These are phyloP conservation scores for Mortierella sp. DNA, from an alignment of 371 early-diverging fungal genomes.

Conservation along the genomic window DNA sequence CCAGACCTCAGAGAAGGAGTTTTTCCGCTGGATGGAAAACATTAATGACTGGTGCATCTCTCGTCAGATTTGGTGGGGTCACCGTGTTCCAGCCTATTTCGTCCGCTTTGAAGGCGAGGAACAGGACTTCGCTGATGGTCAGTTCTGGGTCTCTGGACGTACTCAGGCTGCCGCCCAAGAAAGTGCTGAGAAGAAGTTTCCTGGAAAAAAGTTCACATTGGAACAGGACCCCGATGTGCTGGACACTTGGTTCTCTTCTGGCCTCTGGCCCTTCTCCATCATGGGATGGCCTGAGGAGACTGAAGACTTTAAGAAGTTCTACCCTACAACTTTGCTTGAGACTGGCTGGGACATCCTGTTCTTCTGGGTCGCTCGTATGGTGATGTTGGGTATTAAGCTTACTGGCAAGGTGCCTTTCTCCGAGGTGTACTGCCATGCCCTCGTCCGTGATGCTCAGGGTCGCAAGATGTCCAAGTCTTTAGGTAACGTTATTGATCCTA, in stretches of 20 bases:
- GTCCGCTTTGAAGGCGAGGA: conserved; percentile 78
- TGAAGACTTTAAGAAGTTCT: conserved; percentile 88
- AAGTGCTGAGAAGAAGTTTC: conserved; percentile 82
- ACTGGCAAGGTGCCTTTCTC: conserved; percentile 97
- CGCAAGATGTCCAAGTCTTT: conserved; percentile 99
- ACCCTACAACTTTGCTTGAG: conserved; percentile 96
- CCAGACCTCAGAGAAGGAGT: conserved; percentile 91
- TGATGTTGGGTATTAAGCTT: conserved; percentile 97
- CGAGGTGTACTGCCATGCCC: conserved; percentile 97
- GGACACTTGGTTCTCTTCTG: conserved; percentile 99
- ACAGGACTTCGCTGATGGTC: conserved; percentile 68
- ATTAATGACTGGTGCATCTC: conserved; percentile 99
- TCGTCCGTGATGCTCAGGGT: conserved; percentile 99
- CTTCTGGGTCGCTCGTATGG: conserved; percentile 99
- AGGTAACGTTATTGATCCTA: conserved; percentile 99
- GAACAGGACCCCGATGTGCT: conserved; percentile 98
- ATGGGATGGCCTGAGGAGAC: conserved; percentile 95
- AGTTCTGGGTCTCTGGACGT: conserved; percentile 93
- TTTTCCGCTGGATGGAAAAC: conserved; percentile 98
- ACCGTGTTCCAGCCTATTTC: conserved; percentile 98
- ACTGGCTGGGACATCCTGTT: conserved; percentile 99
- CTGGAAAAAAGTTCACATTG: conserved; percentile 74
- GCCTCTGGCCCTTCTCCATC: conserved; percentile 99
- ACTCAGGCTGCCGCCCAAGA: conserved; percentile 83
- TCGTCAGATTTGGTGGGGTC: conserved; percentile 99